Base-by-base conservation (phyloP, 176 grass and related monocot genomes). In the Raddia distichophylla region DNA sequence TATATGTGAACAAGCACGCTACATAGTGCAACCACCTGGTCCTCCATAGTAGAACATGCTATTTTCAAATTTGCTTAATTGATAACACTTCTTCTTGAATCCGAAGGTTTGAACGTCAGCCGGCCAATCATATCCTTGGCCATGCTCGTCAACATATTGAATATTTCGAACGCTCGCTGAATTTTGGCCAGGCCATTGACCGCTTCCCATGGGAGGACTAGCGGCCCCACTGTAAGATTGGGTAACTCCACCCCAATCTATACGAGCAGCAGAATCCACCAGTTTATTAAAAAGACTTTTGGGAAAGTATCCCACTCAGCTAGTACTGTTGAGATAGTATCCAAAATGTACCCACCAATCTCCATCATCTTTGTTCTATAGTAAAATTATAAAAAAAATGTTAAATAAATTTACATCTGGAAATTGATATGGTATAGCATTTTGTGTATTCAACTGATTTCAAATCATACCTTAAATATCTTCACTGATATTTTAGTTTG, bases 11-110 rank as follows among this genome's bases (percentile, higher is more conserved):
- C 27, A 27, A 27, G 15, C 5, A 27, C 10, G 8, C 66, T 81
- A 81, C 35, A n/a, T 15, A 6, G 14, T 68, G 44, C 82, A 84
- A 37, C 72, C 82, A 37, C 82, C 72, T 0, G 82, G 82, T 8
- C 82, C 27, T 27, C 27, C 27, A 27, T 27, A 27, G 27, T 27
- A 27, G 27, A 27, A 27, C 27, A 27, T 27, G 72, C 16, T 62
- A 72, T 48, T 84, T 76, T 6, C 76, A 58, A 66, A 76, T 48
- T 17, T 1, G 8, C 72, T n/a, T 33, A n/a, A 37, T 7, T 67
- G 71, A 14, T 76, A 84, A 6, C 82, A 84, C 20, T 49, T 57
- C 15, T 57, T 84, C 1, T 67, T 32, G 19, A 7, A 64, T 8
- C 40, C 19, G 3, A 8, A 47, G 7, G 17, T 9, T 17, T 3